Percentiles rank a stretch among this genome's conserved stretches.
Evolutionary conservation across 805 yeast species (phyloP).

Genomic region (Candida taoyuanica): DNA sequence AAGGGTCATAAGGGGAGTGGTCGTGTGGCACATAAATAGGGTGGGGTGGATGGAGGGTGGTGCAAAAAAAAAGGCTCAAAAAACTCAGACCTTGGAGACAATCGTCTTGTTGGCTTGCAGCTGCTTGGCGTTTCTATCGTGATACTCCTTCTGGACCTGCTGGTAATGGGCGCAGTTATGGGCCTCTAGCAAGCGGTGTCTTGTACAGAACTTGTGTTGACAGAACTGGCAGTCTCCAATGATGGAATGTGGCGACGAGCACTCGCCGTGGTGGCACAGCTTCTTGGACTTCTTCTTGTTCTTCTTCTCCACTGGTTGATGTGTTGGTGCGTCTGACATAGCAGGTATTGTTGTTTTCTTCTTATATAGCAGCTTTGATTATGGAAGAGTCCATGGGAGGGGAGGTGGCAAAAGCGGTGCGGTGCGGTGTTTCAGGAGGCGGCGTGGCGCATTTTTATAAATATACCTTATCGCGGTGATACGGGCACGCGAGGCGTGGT

Average conservation of each 20-base stretch:
- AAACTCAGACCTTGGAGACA: constrained; percentile 42
- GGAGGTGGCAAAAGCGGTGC: constrained; percentile 3
- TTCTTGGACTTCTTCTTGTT: constrained; percentile 29
- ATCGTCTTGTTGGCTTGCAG: constrained; percentile 58
- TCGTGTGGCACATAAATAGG: neutral
- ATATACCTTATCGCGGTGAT: no score
- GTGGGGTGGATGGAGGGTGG: neutral
- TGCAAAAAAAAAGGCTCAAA: no score
- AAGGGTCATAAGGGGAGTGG: neutral
- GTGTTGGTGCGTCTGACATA: neutral
- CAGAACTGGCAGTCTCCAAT: constrained; percentile 62
- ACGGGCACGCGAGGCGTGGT: no score
- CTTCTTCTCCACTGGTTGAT: constrained; percentile 10
- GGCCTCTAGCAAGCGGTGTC: constrained; percentile 58
- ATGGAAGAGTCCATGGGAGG: neutral
- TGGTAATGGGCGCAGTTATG: constrained; percentile 58
- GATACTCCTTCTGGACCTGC: constrained; percentile 54
- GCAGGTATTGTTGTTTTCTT: neutral
- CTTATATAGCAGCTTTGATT: neutral
- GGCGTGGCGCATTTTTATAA: neutral
- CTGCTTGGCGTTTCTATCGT: constrained; percentile 59
- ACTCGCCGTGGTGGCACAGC: constrained; percentile 24
- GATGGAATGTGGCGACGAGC: constrained; percentile 36
- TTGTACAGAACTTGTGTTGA: constrained; percentile 60
- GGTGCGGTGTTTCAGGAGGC: neutral